Percentiles rank a stretch among this genome's conserved stretches.
These are phyloP conservation scores for Lithospermum erythrorhizon DNA, from an alignment of 257 asterid species.

Conservation along the genomic window DNA sequence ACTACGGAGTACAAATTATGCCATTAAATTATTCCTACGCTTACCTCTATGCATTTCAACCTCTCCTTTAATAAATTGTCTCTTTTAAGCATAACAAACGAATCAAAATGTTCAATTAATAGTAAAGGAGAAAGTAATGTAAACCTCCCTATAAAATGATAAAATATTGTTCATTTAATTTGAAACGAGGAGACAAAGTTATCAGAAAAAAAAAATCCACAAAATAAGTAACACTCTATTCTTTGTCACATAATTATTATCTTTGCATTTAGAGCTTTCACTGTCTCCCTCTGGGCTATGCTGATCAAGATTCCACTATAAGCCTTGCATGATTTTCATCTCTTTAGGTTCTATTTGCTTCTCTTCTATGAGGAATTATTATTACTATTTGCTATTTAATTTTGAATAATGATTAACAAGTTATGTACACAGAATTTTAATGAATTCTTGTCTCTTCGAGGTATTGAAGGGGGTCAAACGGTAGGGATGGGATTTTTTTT, in stretches of 20 bases:
- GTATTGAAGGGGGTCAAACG: constrained; percentile 13
- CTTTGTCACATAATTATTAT: neutral
- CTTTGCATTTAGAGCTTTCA: constrained; percentile 48
- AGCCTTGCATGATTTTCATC: constrained; percentile 57
- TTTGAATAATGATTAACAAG: constrained; percentile 32
- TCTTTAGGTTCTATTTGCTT: constrained; percentile 57
- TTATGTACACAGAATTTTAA: constrained; percentile 10
- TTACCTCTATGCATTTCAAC: constrained; percentile 11
- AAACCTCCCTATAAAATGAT: constrained; percentile 7
- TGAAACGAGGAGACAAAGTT: constrained; percentile 32
- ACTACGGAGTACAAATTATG: constrained; percentile 32
- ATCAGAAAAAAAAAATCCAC: constrained; percentile 27
- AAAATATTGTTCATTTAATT: constrained; percentile 9
- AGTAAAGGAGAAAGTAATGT: neutral
- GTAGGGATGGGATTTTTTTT: constrained; percentile 15
- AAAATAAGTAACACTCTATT: constrained; percentile 7
- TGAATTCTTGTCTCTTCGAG: neutral
- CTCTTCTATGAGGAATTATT: constrained; percentile 21
- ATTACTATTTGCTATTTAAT: constrained; percentile 2
- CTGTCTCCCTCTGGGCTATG: constrained; percentile 14
- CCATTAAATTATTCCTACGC: constrained; percentile 17
- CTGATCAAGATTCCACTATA: constrained; percentile 42
- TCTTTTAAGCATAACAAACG: constrained; percentile 4
- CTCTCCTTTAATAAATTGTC: constrained; percentile 33
- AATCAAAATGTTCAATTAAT: constrained; percentile 6